Evolutionary conservation across 306 rosid genomes (phyloP).

Genomic region (Oxytropis ochrocephala): DNA sequence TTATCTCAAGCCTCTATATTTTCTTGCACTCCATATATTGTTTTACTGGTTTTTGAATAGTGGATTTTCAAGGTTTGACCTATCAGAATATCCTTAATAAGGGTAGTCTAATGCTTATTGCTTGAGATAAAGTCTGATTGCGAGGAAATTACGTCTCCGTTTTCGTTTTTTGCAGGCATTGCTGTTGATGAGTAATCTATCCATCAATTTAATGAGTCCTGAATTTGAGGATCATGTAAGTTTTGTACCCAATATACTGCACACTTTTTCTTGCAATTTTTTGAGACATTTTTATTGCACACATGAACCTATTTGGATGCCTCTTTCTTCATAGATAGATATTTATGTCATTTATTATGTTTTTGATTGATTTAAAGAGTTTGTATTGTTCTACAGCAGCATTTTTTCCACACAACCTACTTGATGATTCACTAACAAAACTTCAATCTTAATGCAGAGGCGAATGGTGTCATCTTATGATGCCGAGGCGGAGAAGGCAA

Average conservation of each 20-base stretch:
- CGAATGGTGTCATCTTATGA: conserved; percentile 40
- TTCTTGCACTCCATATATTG: background rate
- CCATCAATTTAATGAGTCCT: conserved; percentile 34
- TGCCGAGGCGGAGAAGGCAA: conserved; percentile 26
- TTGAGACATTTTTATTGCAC: background rate
- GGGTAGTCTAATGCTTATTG: background rate
- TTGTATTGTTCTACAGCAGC: background rate
- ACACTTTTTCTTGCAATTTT: background rate
- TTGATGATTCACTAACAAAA: background rate
- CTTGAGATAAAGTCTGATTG: background rate
- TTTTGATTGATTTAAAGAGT: background rate
- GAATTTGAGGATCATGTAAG: conserved; percentile 60
- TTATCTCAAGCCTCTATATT: background rate
- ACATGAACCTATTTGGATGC: background rate
- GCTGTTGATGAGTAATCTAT: conserved; percentile 52
- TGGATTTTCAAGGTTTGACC: background rate
- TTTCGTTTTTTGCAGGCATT: conserved; percentile 35
- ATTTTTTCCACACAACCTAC: background rate
- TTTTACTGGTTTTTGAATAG: background rate
- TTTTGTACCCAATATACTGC: background rate
- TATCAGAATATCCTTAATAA: background rate
- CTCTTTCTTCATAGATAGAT: background rate
- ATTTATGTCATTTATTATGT: background rate
- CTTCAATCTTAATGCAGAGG: conserved; percentile 30
- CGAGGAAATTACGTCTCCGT: background rate